phyloP scores from a whole-genome alignment of 192 early-diverging fungal species.

The Umbelopsis isabellina region DNA sequence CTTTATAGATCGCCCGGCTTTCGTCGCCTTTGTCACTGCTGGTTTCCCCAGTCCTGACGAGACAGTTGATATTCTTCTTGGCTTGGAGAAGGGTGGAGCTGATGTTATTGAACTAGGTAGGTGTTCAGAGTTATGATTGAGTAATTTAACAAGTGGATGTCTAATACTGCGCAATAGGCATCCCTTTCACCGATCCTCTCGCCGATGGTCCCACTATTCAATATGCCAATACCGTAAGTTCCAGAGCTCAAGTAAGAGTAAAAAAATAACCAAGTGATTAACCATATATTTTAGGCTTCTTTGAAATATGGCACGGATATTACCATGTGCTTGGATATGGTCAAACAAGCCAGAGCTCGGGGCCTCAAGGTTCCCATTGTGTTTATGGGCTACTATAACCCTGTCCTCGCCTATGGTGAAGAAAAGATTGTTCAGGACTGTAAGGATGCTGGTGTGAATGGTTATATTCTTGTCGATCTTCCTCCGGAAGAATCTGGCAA shows the following conservation, averaged over 20 bases:
- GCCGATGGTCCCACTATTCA: constrained; percentile 99
- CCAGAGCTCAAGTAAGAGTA: neutral
- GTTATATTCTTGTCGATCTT: constrained; percentile 96
- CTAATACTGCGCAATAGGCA: constrained; percentile 45
- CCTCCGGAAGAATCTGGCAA: constrained; percentile 93
- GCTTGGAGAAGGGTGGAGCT: constrained; percentile 87
- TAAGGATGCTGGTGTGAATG: constrained; percentile 84
- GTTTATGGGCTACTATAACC: constrained; percentile 99
- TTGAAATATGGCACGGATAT: constrained; percentile 82
- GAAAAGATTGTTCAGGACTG: constrained; percentile 83
- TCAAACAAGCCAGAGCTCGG: constrained; percentile 74
- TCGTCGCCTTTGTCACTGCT: constrained; percentile 93
- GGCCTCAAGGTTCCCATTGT: constrained; percentile 91
- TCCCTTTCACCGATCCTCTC: constrained; percentile 97
- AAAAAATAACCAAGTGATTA: neutral
- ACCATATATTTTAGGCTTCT: constrained; percentile 58
- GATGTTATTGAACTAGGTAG: constrained; percentile 95
- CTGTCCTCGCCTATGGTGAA: constrained; percentile 94
- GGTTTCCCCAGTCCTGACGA: constrained; percentile 83
- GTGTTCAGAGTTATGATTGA: neutral
- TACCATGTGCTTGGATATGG: constrained; percentile 77
- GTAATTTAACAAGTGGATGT: neutral
- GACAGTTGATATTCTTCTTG: constrained; percentile 86
- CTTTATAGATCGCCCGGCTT: constrained; percentile 71
- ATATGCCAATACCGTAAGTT: constrained; percentile 75